phyloP scores from a whole-genome alignment of 768 basidiomycete genomes.

The Paxillus rubicundulus region DNA sequence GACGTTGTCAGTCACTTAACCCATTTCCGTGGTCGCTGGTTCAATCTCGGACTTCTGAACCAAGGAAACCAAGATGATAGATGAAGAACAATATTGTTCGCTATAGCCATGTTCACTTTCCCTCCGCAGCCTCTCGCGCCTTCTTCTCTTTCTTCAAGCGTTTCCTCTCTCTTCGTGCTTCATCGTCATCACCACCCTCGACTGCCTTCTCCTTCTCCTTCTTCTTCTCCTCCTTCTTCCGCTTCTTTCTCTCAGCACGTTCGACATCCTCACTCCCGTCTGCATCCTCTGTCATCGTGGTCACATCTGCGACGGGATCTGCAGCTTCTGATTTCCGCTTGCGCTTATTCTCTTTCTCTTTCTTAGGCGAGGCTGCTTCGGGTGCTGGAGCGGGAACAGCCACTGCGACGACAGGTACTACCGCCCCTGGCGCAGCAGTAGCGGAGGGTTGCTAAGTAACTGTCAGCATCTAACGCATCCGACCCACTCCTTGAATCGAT shows the following conservation, averaged over 20 bases:
- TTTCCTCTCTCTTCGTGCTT: slow-evolving; percentile 60
- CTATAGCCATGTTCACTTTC: slow-evolving; percentile 13
- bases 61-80: not conserved
- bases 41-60: not conserved
- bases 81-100: not conserved
- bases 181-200: slow-evolving; percentile 49
- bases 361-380: slow-evolving; percentile 35
- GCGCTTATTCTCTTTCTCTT: slow-evolving; percentile 79
- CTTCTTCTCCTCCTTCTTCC: slow-evolving; percentile 59
- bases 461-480: slow-evolving; percentile 5
- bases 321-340: slow-evolving; percentile 71
- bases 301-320: slow-evolving; percentile 41
- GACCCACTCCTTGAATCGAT: not conserved
- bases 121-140: slow-evolving; percentile 42
- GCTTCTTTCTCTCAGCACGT: slow-evolving; percentile 55
- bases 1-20: not conserved
- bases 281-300: slow-evolving; percentile 36
- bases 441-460: slow-evolving; percentile 39
- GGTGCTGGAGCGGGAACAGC: slow-evolving; percentile 31
- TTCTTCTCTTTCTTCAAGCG: slow-evolving; percentile 71
- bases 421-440: slow-evolving; percentile 25
- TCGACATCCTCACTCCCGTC: slow-evolving; percentile 45
- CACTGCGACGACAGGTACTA: slow-evolving; percentile 20
- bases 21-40: not conserved
- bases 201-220: slow-evolving; percentile 44